Evolutionary conservation across 768 basidiomycete species (phyloP).

Genomic region (Macrolepiota albuminosa): DNA sequence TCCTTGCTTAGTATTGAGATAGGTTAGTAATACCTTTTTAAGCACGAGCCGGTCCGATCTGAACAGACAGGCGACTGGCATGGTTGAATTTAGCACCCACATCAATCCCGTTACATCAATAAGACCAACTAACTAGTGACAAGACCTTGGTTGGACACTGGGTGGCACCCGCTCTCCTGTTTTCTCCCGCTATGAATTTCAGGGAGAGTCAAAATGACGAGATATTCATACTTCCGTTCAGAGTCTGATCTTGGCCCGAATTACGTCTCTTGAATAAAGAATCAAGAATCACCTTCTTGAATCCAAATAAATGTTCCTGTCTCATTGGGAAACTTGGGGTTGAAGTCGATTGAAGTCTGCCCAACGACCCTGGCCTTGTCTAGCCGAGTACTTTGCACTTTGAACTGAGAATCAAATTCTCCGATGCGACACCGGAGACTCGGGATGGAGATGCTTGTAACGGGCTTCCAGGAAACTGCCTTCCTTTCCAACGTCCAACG

Average conservation of each 20-base stretch:
- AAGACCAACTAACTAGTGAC: background rate
- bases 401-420: background rate
- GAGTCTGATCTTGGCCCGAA: background rate
- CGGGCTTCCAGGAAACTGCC: background rate
- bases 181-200: constrained; percentile 1
- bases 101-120: background rate
- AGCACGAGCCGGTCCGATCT: background rate
- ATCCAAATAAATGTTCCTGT: background rate
- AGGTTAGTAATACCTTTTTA: background rate
- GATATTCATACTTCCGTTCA: background rate
- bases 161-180: constrained; percentile 1
- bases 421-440: background rate
- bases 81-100: background rate
- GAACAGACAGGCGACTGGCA: background rate
- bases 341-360: background rate
- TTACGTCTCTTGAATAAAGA: background rate
- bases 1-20: background rate
- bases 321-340: background rate
- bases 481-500: background rate
- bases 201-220: constrained; percentile 3
- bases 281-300: background rate
- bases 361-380: background rate
- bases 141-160: background rate
- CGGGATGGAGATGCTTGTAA: background rate
- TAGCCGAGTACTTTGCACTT: background rate